Conservation (phyloP, 352 stramenopile species). For the Phytophthora pisi region DNA sequence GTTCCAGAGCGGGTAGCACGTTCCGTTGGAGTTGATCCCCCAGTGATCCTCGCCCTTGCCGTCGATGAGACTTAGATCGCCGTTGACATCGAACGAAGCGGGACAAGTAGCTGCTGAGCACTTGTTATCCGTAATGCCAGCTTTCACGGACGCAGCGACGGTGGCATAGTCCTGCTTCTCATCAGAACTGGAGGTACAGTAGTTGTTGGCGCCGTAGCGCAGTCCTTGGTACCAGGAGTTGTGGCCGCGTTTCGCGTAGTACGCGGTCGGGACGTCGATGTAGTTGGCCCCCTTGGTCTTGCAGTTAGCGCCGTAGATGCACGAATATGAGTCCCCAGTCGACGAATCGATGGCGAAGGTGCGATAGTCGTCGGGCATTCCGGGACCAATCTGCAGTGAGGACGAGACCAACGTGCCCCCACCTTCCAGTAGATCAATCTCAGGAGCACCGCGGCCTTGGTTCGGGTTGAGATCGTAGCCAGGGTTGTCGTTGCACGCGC, state of each 20-base stretch:
- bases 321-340: conserved; percentile 33
- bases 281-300: conserved; percentile 54
- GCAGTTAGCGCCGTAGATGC: conserved; percentile 47
- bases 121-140: conserved; percentile 36
- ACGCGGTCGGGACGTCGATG: conserved; percentile 29
- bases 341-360: conserved; percentile 43
- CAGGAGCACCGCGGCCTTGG: conserved; percentile 86
- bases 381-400: conserved; percentile 88
- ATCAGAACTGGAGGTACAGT: conserved; percentile 27
- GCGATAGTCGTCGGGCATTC: conserved; percentile 64
- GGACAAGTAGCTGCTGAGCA: conserved; percentile 35
- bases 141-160: conserved; percentile 22
- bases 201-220: conserved; percentile 57
- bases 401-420: conserved; percentile 78
- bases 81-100: conserved; percentile 40
- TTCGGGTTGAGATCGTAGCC: conserved; percentile 90
- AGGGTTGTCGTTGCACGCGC: conserved; percentile 86
- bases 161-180: conserved; percentile 22
- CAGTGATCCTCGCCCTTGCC: conserved; percentile 31
- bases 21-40: conserved; percentile 69
- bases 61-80: conserved; percentile 35
- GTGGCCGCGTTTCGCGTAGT: conserved; percentile 50
- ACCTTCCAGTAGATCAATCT: conserved; percentile 96
- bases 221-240: conserved; percentile 69
- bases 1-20: conserved; percentile 66